phyloP scores from a whole-genome alignment of 805 yeast species.

The Metschnikowia sp. region DNA sequence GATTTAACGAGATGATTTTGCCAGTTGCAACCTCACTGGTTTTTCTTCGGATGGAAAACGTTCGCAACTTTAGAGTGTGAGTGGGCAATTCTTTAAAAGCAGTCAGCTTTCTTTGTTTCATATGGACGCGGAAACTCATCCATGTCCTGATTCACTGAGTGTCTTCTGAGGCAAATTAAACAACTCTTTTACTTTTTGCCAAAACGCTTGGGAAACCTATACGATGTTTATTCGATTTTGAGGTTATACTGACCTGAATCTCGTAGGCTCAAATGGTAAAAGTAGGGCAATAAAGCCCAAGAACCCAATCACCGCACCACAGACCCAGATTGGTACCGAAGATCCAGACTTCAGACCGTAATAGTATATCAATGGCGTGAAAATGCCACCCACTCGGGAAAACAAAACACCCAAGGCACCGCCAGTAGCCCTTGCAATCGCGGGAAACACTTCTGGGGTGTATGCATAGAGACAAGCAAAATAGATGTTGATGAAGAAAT shows the following conservation, averaged over 20 bases:
- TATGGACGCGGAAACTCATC: too few relatives aligned
- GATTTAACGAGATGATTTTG: too few relatives aligned
- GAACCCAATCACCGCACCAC: conserved; percentile 33
- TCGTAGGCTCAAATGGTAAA: conserved; percentile 35
- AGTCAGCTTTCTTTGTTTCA: too few relatives aligned
- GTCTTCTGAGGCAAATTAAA: too few relatives aligned
- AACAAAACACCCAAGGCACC: conserved; percentile 31
- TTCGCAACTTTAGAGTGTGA: too few relatives aligned
- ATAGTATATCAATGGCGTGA: conserved; percentile 35
- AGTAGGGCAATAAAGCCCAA: conserved; percentile 31
- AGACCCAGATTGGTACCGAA: conserved; percentile 33
- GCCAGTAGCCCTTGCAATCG: conserved; percentile 35
- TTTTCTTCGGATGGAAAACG: too few relatives aligned
- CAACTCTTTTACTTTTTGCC: too few relatives aligned
- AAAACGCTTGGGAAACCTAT: too few relatives aligned
- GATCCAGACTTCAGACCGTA: conserved; percentile 18
- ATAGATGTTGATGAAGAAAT: conserved; percentile 20
- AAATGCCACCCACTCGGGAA: conserved; percentile 29
- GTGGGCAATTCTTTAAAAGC: too few relatives aligned
- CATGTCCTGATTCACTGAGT: too few relatives aligned
- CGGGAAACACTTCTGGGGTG: conserved; percentile 36
- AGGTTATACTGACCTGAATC: conserved; percentile 24
- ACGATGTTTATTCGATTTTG: too few relatives aligned
- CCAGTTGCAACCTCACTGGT: too few relatives aligned
- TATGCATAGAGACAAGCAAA: conserved; percentile 33